These are phyloP conservation scores for Carallia pectinifolia DNA, from an alignment of 345 rosid genomes.

Conservation along the genomic window DNA sequence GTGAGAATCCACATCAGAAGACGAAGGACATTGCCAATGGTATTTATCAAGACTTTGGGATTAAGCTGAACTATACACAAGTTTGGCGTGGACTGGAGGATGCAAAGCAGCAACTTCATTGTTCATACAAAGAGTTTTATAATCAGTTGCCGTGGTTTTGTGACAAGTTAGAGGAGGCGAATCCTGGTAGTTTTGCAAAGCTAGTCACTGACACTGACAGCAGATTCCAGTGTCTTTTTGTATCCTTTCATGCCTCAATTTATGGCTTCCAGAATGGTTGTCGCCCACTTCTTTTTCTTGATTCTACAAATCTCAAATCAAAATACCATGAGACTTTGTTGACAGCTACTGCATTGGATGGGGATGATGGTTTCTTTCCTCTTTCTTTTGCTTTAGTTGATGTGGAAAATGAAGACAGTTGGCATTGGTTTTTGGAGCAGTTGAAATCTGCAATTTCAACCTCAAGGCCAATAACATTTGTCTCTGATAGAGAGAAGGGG, in stretches of 20 bases:
- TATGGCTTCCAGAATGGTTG: slow-evolving; percentile 76
- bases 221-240: slow-evolving; percentile 72
- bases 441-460: slow-evolving; percentile 53
- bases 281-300: slow-evolving; percentile 86
- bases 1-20: slow-evolving; percentile 69
- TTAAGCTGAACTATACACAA: slow-evolving; percentile 70
- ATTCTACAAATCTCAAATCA: slow-evolving; percentile 62
- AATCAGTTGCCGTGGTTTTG: slow-evolving; percentile 65
- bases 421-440: slow-evolving; percentile 87
- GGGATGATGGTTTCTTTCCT: slow-evolving; percentile 70
- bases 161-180: slow-evolving; percentile 56
- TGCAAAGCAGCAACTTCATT: slow-evolving; percentile 79
- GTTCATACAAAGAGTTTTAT: slow-evolving; percentile 76
- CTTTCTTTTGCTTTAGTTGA: slow-evolving; percentile 80
- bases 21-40: slow-evolving; percentile 69
- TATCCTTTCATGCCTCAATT: slow-evolving; percentile 61
- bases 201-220: slow-evolving; percentile 51
- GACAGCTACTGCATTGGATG: slow-evolving; percentile 82
- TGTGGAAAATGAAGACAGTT: slow-evolving; percentile 63
- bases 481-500: slow-evolving; percentile 74
- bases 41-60: slow-evolving; percentile 71
- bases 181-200: slow-evolving; percentile 69
- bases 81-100: slow-evolving; percentile 86
- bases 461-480: slow-evolving; percentile 59
- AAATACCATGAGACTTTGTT: slow-evolving; percentile 76